phyloP scores from a whole-genome alignment of 352 stramenopile species.

The Phytophthora meadii region DNA sequence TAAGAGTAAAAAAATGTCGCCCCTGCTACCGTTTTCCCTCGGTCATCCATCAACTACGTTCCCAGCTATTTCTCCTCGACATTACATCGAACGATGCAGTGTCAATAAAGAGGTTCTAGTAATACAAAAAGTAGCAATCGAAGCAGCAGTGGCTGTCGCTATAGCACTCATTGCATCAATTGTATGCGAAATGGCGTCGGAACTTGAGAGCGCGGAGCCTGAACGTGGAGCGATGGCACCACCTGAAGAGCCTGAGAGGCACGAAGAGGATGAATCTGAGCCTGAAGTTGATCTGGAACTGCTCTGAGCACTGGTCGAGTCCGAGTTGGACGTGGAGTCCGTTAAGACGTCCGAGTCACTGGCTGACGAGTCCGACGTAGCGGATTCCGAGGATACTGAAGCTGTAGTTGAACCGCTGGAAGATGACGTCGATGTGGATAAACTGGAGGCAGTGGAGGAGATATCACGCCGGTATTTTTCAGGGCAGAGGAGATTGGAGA shows the following conservation, averaged over 20 bases:
- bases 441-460: not conserved
- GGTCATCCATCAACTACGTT: too few relatives aligned
- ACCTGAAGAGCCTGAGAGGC: conserved; percentile 1
- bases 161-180: not conserved
- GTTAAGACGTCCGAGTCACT: conserved; percentile 12
- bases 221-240: conserved; percentile 24
- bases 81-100: too few relatives aligned
- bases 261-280: conserved; percentile 5
- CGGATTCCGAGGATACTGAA: conserved; percentile 1
- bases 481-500: conserved; percentile 9
- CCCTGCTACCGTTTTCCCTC: too few relatives aligned
- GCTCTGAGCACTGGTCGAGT: conserved; percentile 16
- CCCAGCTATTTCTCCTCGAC: too few relatives aligned
- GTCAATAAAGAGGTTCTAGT: too few relatives aligned
- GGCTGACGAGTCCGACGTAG: conserved; percentile 2
- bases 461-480: conserved; percentile 19
- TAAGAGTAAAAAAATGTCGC: too few relatives aligned
- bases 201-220: conserved; percentile 16
- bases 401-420: not conserved
- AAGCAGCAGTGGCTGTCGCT: not conserved
- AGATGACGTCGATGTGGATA: not conserved
- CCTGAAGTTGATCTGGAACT: conserved; percentile 15
- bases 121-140: conserved; percentile 8
- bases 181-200: conserved; percentile 1
- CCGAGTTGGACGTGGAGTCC: conserved; percentile 8